Evolutionary conservation across 2,329 filamentous ascomycete genomes (phyloP), one percentile per base, ranked within the genome.

Genomic region (Scytalidium sp.): DNA sequence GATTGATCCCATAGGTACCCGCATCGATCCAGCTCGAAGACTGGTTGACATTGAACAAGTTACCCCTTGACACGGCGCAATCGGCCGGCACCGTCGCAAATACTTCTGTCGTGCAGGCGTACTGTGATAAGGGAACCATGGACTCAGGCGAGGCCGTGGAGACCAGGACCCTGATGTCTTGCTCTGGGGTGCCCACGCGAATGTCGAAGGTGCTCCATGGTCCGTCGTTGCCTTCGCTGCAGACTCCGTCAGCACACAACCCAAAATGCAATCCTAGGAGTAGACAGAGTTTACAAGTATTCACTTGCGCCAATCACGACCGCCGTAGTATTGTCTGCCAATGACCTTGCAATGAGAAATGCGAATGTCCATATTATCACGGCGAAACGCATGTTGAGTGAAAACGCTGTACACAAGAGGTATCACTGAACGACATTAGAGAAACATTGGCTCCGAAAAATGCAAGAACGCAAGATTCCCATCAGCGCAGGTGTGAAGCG

Each of bases 131-230:
- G 1, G 66, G 63, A 5, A 72, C 67, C 43, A 70, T 50, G 9
- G 67, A 60, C 41, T 67, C 56, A 2, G 68, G 64, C 10, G 68
- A 68, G 1, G 70, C 65, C 17, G 70, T 73, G 22, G 70, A 72
- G 9, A 71, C 60, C 11, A 70, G 60, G 3, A 71, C 67, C 47
- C 68, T 59, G 13, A 70, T 54, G 49, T 64, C 59, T 50, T 69
- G 65, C 42, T 66, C 61, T 17, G 69, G 64, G 3, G 59, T 66
- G n/a, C 70, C 69, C 17, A 72, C 65, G 7, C 67, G 65, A 41
- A 72, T 50, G 48, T 67, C 57, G 49, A 72, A 72, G 13, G 62
- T 71, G 52, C 67, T 70, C 69, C 69, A 72, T 19, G 64, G 64
- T 17, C 70, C 70, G 50, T 73, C 70, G 42, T 52, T 48, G 11